Base-by-base conservation (phyloP, 352 stramenopile genomes). In the Peronosclerospora sorghi region DNA sequence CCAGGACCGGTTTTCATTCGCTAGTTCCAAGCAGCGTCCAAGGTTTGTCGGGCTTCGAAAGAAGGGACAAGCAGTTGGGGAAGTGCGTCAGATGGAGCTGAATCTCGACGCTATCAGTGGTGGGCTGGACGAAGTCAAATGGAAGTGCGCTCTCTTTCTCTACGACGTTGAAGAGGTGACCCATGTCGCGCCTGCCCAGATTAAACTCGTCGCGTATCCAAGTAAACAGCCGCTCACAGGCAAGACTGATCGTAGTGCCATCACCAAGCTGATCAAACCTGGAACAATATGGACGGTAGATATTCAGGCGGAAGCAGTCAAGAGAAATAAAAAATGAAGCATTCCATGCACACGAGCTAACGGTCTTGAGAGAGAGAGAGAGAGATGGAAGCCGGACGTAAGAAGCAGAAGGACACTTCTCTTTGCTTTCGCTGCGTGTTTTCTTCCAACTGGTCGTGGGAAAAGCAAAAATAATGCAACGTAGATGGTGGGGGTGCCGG, bases 51-150 rank as follows among this genome's bases (percentile, higher is more conserved):
- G 61, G 49, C 56, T 91, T 12, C 66, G 77, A 38, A 65, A 70
- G 35, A 78, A 79, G 48, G 73, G 77, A 1, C 65, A 90, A 35
- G 83, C 73, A n/a, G 72, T 57, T 7, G 67, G 83, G 28, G 73
- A 87, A 7, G 69, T 86, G 13, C 62, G 70, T 23, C 66, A 68
- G 44, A 84, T 91, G 68, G 79, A 91, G 43, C 47, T 88, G 14
- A 73, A 86, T 40, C 61, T 91, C 58, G 79, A 91, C 35, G 62
- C 66, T 20, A 91, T 91, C 56, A 88, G 58, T 43, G 79, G 79
- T 28, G 79, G 79, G 6, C 62, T 91, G 15, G 79, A 91, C 51
- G 69, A 91, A 59, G 72, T 88, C 23, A 91, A 91, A 52, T 91
- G 79, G 79, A 84, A 85, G 38, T 91, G 79, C 28, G 79, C 79